These are phyloP conservation scores for Aspergillus fischeri DNA, from an alignment of 2,329 filamentous ascomycete genomes.

Conservation along the genomic window DNA sequence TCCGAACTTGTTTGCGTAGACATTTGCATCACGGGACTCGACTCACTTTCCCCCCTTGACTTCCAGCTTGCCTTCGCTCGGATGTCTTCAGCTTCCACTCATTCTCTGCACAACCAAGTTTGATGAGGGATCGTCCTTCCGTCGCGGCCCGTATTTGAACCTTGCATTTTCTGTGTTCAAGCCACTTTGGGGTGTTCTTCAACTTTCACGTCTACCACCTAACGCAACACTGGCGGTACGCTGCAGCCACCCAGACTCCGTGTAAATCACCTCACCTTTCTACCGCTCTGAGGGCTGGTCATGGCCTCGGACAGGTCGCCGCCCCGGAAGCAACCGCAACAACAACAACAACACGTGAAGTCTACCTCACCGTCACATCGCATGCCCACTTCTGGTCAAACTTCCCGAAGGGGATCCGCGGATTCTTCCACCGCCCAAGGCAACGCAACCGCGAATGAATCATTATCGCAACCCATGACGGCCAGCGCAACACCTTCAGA, in stretches of 20 bases:
- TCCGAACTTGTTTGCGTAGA: background rate
- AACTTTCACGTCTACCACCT: slow-evolving; percentile 9
- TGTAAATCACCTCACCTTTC: slow-evolving; percentile 13
- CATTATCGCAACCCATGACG: slow-evolving; percentile 42
- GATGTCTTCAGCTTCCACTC: slow-evolving; percentile 15
- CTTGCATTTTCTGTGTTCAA: slow-evolving; percentile 18
- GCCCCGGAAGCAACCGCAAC: slow-evolving; percentile 22
- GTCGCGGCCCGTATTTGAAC: slow-evolving; percentile 25
- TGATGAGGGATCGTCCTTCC: slow-evolving; percentile 22
- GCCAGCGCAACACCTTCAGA: slow-evolving; percentile 41
- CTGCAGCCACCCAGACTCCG: slow-evolving; percentile 10
- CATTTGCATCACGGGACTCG: slow-evolving; percentile 1
- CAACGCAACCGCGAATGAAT: slow-evolving; percentile 30
- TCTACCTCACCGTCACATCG: slow-evolving; percentile 21
- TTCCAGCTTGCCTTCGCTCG: slow-evolving; percentile 13
- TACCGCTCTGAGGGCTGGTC: slow-evolving; percentile 21
- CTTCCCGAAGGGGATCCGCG: slow-evolving; percentile 19
- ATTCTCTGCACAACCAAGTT: slow-evolving; percentile 12
- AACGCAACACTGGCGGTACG: slow-evolving; percentile 16
- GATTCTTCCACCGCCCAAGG: slow-evolving; percentile 17
- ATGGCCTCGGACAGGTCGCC: slow-evolving; percentile 31
- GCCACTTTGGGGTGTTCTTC: slow-evolving; percentile 17
- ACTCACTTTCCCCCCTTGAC: slow-evolving; percentile 7
- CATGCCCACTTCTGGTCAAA: slow-evolving; percentile 35
- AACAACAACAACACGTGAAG: slow-evolving; percentile 24